Evolutionary conservation across 768 basidiomycete species (phyloP), one percentile per base, ranked within the genome.

Genomic region (Phanerochaete carnosa): DNA sequence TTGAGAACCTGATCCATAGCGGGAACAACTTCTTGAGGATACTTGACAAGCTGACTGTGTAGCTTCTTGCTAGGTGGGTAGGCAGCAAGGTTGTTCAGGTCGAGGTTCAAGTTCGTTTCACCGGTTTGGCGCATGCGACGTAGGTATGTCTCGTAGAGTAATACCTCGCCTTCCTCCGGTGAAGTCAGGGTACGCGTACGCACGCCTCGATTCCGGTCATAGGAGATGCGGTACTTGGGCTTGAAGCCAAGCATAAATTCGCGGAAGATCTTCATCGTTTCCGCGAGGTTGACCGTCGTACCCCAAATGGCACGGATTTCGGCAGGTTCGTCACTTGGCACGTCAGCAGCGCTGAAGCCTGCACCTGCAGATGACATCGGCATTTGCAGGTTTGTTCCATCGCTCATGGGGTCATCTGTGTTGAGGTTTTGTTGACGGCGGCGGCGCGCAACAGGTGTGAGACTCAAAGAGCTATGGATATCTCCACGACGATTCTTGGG

Each of bases 1-100:
- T 95, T 95, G 66, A 98, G 76, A 0, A 94, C 89, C 68, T 96
- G 93, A 79, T 99, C 97, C 90, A 98, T 95, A 25, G 92, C 93
- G 1, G 97, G 96, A 51, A 99, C 83, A 50, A 98, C 88, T 79
- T 99, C 97, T 73, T 98, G 95, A 0, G 97, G 97, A 74, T 97
- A 98, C 69, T 94, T 95, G 62, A 87, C 74, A 3, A 99, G 83
- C 70, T 97, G 94, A 22, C 77, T 77, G 69, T 93, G 85, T 16
- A 99, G 78, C 72, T 94, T 97, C 69, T 84, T 87, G 60, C 85
- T 85, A 12, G 89, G 85, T 0, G 94, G 92, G 72, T 92, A 99
- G 1, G 95, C 87, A 33, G 88, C 79, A 15, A 99, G 76, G 72
- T 99, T 97, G 67, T 81, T 68, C 71, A 92, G 82, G 68, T 98